Conservation (phyloP, 306 rosid genomes). For the Pueraria montana region DNA sequence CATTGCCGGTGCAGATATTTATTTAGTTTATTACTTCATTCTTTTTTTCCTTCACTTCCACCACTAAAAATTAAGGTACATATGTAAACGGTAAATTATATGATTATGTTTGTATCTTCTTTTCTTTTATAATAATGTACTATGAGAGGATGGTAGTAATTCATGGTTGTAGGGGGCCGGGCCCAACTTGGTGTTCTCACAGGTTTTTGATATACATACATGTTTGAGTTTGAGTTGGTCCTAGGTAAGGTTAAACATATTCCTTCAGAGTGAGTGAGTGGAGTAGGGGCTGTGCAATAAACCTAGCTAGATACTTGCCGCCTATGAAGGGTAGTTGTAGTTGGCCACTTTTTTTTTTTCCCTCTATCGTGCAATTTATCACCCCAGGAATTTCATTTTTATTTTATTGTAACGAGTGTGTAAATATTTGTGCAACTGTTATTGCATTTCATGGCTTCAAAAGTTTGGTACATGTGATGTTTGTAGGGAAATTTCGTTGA, state of each 20-base stretch:
- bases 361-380: background rate
- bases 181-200: background rate
- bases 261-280: background rate
- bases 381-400: background rate
- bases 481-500: conserved; percentile 28
- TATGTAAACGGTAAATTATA: no score
- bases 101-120: no score
- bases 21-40: no score
- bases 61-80: no score
- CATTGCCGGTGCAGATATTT: no score
- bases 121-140: no score
- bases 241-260: conserved; percentile 34
- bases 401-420: no score
- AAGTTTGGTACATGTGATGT: background rate
- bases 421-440: background rate
- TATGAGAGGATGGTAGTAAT: background rate
- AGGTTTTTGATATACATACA: background rate
- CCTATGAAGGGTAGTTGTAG: background rate
- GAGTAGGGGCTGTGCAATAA: background rate
- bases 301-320: conserved; percentile 5
- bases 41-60: no score
- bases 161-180: background rate
- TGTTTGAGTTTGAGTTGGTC: conserved; percentile 13
- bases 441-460: background rate
- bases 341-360: background rate